Percentiles rank a stretch among this genome's conserved stretches.
Evolutionary conservation across 2,329 filamentous ascomycete species (phyloP).

Genomic region (Talaromyces islandicus): DNA sequence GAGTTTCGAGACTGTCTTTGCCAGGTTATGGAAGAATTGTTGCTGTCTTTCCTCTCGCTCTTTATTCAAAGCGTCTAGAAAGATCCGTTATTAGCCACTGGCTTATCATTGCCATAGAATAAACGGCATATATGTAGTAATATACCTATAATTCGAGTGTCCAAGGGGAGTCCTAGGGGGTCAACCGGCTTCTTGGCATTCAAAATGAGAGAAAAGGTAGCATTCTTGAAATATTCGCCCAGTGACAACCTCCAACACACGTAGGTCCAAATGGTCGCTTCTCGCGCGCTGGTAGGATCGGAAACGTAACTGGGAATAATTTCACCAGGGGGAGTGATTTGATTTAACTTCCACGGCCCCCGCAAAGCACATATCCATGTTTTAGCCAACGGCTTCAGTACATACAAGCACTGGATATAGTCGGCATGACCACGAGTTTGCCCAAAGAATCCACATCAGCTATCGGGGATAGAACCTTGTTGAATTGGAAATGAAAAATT

Average conservation of each 20-base stretch:
- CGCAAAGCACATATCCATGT: neutral
- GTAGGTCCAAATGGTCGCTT: neutral
- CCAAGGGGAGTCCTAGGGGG: neutral
- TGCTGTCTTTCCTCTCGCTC: neutral
- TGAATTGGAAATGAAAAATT: conserved; percentile 40
- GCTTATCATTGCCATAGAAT: neutral
- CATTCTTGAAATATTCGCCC: neutral
- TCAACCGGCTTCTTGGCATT: neutral
- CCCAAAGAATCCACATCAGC: conserved; percentile 36
- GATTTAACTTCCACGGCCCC: neutral
- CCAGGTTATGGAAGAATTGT: neutral
- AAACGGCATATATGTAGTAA: neutral
- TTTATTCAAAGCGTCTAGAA: neutral
- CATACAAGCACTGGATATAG: conserved; percentile 38
- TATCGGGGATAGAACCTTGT: conserved; percentile 34
- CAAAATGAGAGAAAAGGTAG: neutral
- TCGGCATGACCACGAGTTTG: conserved; percentile 42
- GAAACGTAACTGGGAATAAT: neutral
- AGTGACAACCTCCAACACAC: neutral
- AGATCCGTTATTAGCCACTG: neutral
- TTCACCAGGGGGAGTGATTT: neutral
- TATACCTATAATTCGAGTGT: neutral
- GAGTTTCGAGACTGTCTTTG: neutral
- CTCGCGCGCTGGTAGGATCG: neutral
- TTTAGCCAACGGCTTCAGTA: conserved; percentile 6